These are phyloP conservation scores for Sonneratia caseolaris DNA, from an alignment of 345 rosid species.

Conservation along the genomic window DNA sequence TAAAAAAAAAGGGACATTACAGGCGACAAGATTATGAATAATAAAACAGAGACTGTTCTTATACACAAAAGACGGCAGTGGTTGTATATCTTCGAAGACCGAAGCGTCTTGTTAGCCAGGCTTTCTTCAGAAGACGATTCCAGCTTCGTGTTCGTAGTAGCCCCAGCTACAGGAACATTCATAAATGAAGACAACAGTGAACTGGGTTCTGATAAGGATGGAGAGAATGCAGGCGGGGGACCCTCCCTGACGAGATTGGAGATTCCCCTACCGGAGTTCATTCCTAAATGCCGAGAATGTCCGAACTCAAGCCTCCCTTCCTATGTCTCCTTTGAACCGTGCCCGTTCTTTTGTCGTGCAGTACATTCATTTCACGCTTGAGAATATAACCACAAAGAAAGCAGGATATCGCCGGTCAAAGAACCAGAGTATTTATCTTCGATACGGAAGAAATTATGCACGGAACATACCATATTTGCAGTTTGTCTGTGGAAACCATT, in stretches of 20 bases:
- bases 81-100: too few relatives aligned
- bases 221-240: constrained; percentile 24
- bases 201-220: constrained; percentile 39
- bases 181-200: constrained; percentile 62
- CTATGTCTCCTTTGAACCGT: constrained; percentile 63
- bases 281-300: constrained; percentile 52
- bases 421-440: background rate
- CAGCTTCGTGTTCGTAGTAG: constrained; percentile 17
- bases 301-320: constrained; percentile 46
- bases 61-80: too few relatives aligned
- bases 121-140: constrained; percentile 21
- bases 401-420: background rate
- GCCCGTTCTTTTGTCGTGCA: constrained; percentile 54
- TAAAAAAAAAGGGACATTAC: background rate
- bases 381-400: background rate
- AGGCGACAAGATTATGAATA: too few relatives aligned
- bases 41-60: too few relatives aligned
- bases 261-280: constrained; percentile 59
- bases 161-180: constrained; percentile 29
- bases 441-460: too few relatives aligned
- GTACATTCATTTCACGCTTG: background rate
- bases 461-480: too few relatives aligned
- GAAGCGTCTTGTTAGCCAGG: constrained; percentile 17
- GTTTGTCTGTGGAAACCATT: too few relatives aligned
- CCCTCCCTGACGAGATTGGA: constrained; percentile 21